Evolutionary conservation across 2,329 filamentous ascomycete genomes (phyloP), one percentile per base, ranked within the genome.

Genomic region (Neonectria hederae): DNA sequence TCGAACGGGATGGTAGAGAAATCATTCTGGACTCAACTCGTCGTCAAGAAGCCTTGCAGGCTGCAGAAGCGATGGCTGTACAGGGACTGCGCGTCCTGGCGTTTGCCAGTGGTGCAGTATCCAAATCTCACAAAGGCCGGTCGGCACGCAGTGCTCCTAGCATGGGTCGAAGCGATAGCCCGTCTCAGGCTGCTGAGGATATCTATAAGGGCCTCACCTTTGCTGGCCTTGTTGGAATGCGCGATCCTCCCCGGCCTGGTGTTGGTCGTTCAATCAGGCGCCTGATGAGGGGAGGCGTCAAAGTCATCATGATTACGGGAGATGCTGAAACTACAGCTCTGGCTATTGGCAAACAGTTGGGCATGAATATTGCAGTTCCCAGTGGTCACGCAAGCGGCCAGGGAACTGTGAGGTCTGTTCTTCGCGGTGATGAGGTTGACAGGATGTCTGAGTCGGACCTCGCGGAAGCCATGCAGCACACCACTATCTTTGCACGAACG

Each of bases 281-380:
- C 66, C 83, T 99, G 59, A 95, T 98, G 90, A 89, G 93, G 53
- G 96, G 96, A 58, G 95, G 95, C 42, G 96, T 99, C 67, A 96
- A 94, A 78, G 93, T 99, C 52, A 97, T 99, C 72, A 99, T 99
- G 96, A 98, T 99, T 70, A 99, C 96, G 10, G 96, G 96, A 63
- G 96, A 99, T 78, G 93, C 96, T 17, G 94, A 98, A 77, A 93
- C 93, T 1, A 99, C 96, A 3, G 96, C 96, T 2, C 85, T 97
- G 49, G 96, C 96, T 0, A 98, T 99, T 76, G 96, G 93, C 30
- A 93, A 88, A 78, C 95, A 97, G 75, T 85, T 99, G n/a, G 96
- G 96, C 43, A 99, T 99, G 93, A 89, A 90, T 2, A 88, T 98
- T 61, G 86, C 85, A 11, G 78, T 80, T 58, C 82, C 82, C 68